phyloP scores from a whole-genome alignment of 345 rosid species.

The Trapa incisa region DNA sequence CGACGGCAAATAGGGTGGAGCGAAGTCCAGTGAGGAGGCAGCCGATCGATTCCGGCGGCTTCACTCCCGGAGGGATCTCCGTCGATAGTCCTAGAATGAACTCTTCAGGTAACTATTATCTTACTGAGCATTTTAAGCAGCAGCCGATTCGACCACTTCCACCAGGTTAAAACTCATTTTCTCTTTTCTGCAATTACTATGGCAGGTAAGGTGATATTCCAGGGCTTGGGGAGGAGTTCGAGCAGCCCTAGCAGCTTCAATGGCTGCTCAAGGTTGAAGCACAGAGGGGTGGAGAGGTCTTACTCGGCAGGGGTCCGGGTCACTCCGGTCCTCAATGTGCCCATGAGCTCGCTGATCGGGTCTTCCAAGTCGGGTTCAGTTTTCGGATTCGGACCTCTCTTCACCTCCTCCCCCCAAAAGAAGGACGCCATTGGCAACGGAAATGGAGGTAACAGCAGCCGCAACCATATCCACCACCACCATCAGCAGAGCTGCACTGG shows the following conservation, averaged over 20 bases:
- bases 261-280: constrained; percentile 68
- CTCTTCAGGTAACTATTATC: constrained; percentile 41
- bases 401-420: constrained; percentile 42
- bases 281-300: constrained; percentile 83
- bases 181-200: neutral
- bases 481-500: neutral
- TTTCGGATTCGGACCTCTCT: constrained; percentile 42
- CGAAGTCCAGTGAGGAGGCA: constrained; percentile 52
- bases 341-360: constrained; percentile 48
- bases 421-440: constrained; percentile 9
- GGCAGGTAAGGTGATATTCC: constrained; percentile 72
- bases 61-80: constrained; percentile 50
- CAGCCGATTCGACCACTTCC: no score
- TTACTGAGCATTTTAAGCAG: no score
- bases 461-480: constrained; percentile 1
- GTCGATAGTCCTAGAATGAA: constrained; percentile 90
- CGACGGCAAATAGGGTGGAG: constrained; percentile 22
- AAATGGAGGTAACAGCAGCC: constrained; percentile 2
- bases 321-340: constrained; percentile 62
- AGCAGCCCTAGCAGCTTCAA: constrained; percentile 95
- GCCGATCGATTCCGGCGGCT: constrained; percentile 17
- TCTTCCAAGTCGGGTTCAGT: constrained; percentile 44
- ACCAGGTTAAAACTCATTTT: neutral
- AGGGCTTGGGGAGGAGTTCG: constrained; percentile 83
- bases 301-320: constrained; percentile 70